Evolutionary conservation across 257 asterid species (phyloP).

Genomic region (Fraxinus excelsior): DNA sequence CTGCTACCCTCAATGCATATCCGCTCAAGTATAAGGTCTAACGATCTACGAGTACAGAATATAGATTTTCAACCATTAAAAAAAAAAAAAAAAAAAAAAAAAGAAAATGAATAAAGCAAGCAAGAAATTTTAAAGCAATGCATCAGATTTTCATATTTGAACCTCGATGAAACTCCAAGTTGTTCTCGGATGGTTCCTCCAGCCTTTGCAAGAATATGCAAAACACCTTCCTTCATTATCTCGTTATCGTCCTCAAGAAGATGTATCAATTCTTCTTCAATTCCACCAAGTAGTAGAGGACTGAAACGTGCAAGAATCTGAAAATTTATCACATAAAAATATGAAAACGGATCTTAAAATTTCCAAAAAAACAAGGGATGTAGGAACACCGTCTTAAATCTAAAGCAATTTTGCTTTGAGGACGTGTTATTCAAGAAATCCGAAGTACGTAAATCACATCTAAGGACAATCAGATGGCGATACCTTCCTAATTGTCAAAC

Average conservation of each 20-base stretch:
- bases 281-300: slow-evolving; percentile 81
- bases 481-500: slow-evolving; percentile 21
- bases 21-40: slow-evolving; percentile 96
- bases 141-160: slow-evolving; percentile 17
- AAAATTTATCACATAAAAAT: slow-evolving; percentile 29
- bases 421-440: slow-evolving; percentile 19
- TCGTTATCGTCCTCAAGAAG: slow-evolving; percentile 97
- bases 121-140: not conserved
- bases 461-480: slow-evolving; percentile 12
- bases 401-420: slow-evolving; percentile 1
- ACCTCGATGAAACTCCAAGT: slow-evolving; percentile 91
- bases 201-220: slow-evolving; percentile 97
- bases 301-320: slow-evolving; percentile 96
- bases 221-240: slow-evolving; percentile 89
- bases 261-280: slow-evolving; percentile 80
- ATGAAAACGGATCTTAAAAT: slow-evolving; percentile 16
- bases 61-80: slow-evolving; percentile 25
- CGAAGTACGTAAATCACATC: slow-evolving; percentile 12
- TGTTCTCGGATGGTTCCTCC: slow-evolving; percentile 96
- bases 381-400: not conserved
- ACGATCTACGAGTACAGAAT: slow-evolving; percentile 54
- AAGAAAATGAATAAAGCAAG: not conserved
- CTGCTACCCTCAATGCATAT: slow-evolving; percentile 97
- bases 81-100: no score
- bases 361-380: not conserved